Evolutionary conservation across 495 filamentous ascomycete species (phyloP).

Genomic region (Penicillium desertorum): DNA sequence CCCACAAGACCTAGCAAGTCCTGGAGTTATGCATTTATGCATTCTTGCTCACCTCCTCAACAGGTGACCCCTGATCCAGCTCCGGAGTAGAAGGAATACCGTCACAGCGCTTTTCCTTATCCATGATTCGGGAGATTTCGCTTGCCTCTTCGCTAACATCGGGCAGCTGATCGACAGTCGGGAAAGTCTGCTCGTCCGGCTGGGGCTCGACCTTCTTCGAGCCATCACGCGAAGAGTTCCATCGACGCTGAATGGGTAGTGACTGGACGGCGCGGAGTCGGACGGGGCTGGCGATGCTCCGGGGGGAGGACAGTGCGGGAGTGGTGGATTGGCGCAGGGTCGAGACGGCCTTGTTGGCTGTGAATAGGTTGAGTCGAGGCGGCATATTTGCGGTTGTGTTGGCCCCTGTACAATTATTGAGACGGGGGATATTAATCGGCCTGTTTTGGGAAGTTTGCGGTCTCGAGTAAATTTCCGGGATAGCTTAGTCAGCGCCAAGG

Average conservation of each 20-base stretch:
- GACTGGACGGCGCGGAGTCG: constrained; percentile 28
- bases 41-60: constrained; percentile 57
- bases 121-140: constrained; percentile 52
- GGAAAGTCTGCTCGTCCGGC: constrained; percentile 43
- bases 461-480: constrained; percentile 18
- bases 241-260: constrained; percentile 29
- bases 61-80: constrained; percentile 62
- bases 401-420: constrained; percentile 9
- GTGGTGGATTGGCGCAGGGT: constrained; percentile 35
- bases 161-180: constrained; percentile 56
- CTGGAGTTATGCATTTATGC: too few relatives aligned
- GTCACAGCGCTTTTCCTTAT: constrained; percentile 44
- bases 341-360: constrained; percentile 36
- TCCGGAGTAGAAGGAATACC: constrained; percentile 55
- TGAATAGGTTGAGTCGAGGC: constrained; percentile 41
- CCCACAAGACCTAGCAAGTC: neutral
- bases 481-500: constrained; percentile 21
- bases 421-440: constrained; percentile 13
- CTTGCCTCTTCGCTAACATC: constrained; percentile 67
- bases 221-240: constrained; percentile 45
- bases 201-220: constrained; percentile 37
- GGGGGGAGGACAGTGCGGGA: constrained; percentile 22
- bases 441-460: constrained; percentile 21
- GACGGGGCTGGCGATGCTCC: constrained; percentile 27
- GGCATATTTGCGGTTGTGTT: constrained; percentile 31